A percentile compares a stretch with the other conserved stretches of the same genome.
Conservation (phyloP, 164 flowering plant genomes). For the Vitis amurensis region DNA sequence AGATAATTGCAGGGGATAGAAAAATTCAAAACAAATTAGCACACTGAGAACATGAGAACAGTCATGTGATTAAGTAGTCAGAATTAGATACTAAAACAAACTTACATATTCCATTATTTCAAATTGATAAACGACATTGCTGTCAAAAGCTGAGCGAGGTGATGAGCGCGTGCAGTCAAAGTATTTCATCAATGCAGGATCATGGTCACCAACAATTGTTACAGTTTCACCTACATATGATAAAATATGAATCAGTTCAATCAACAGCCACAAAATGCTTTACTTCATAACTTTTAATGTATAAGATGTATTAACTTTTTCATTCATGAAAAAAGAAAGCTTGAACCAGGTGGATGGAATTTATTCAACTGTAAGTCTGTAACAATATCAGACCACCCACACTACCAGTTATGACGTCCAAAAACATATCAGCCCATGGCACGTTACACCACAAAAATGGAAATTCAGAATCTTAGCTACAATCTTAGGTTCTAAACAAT, state of each 20-base stretch:
- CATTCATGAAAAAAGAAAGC: no score
- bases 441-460: no score
- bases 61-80: neutral
- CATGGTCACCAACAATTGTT: constrained; percentile 92
- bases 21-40: neutral
- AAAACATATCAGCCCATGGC: no score
- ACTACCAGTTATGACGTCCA: no score
- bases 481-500: no score
- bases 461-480: no score
- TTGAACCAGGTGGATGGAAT: no score
- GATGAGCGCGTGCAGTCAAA: constrained; percentile 95
- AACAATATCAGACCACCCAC: no score
- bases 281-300: no score
- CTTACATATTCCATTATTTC: constrained; percentile 97
- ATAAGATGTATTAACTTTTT: no score
- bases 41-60: neutral
- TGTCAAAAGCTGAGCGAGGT: constrained; percentile 92
- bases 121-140: constrained; percentile 91
- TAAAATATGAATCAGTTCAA: neutral
- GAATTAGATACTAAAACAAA: neutral
- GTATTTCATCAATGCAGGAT: constrained; percentile 80
- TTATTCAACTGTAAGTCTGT: no score
- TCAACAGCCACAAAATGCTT: no score
- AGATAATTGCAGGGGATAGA: neutral
- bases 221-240: constrained; percentile 82